Percentiles rank a stretch among this genome's conserved stretches.
Conservation (phyloP, 1,284 basidiomycete species). For the Moniliophthora roreri region DNA sequence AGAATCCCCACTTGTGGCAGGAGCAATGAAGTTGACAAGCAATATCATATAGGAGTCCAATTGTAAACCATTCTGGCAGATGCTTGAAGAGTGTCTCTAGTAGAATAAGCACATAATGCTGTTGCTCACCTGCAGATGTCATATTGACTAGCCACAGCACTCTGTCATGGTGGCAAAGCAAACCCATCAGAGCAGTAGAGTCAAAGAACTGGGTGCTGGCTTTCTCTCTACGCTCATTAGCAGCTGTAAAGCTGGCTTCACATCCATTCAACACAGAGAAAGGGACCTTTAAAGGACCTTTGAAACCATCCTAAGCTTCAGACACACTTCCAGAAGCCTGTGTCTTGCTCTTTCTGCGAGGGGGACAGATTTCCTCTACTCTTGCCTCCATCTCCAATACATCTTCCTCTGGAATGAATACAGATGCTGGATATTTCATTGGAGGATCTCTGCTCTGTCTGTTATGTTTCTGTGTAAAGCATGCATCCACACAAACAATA, state of each 20-base stretch:
- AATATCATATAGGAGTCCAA: constrained; percentile 30
- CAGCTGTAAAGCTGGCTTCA: constrained; percentile 31
- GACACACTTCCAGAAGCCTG: neutral
- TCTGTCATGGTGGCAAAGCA: constrained; percentile 29
- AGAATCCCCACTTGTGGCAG: constrained; percentile 26
- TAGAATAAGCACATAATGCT: constrained; percentile 26
- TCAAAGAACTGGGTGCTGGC: no score
- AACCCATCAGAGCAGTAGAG: no score
- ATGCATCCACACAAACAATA: constrained; percentile 13
- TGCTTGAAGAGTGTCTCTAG: constrained; percentile 24
- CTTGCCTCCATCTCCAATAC: constrained; percentile 6
- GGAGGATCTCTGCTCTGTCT: constrained; percentile 6
- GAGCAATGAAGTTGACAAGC: constrained; percentile 22
- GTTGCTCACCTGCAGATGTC: constrained; percentile 28
- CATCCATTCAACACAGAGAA: constrained; percentile 29
- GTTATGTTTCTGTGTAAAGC: constrained; percentile 18
- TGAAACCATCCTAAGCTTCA: neutral
- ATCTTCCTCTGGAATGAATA: constrained; percentile 20
- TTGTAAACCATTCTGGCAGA: constrained; percentile 19
- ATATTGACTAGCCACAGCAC: constrained; percentile 30
- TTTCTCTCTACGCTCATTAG: constrained; percentile 23
- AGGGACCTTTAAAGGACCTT: constrained; percentile 19
- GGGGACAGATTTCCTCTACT: constrained; percentile 10
- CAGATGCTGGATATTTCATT: neutral
- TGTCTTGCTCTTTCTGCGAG: neutral